These are phyloP conservation scores for Acrocalymma vagum DNA, from an alignment of 2,329 filamentous ascomycete species.

Conservation along the genomic window DNA sequence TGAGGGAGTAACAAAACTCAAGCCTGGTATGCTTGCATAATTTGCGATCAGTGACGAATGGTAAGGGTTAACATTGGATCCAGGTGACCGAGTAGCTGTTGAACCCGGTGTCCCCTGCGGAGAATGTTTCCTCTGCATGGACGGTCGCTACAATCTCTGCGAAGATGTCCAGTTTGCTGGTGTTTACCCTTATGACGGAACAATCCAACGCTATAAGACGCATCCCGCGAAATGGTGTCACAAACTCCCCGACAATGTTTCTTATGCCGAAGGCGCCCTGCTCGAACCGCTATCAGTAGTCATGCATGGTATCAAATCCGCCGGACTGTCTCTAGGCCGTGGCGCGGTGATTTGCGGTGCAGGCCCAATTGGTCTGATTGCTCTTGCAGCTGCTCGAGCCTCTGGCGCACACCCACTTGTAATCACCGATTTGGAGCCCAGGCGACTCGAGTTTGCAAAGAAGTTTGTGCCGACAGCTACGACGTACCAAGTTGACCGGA, in stretches of 20 bases:
- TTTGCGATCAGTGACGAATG: background rate
- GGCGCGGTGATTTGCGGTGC: conserved; percentile 68
- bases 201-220: conserved; percentile 68
- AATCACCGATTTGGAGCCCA: conserved; percentile 68
- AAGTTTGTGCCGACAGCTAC: conserved; percentile 63
- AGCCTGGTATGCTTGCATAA: conserved; percentile 47
- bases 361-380: conserved; percentile 71
- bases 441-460: conserved; percentile 65
- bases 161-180: conserved; percentile 69
- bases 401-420: conserved; percentile 71
- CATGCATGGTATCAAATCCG: conserved; percentile 66
- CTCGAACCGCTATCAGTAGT: conserved; percentile 72
- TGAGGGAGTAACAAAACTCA: conserved; percentile 61
- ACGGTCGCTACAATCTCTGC: conserved; percentile 71
- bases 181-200: conserved; percentile 68
- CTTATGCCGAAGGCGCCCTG: conserved; percentile 67
- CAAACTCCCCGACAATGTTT: conserved; percentile 63
- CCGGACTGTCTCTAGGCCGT: conserved; percentile 63
- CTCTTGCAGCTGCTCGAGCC: conserved; percentile 67
- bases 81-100: conserved; percentile 71
- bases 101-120: conserved; percentile 73
- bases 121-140: conserved; percentile 65
- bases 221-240: conserved; percentile 66
- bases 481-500: conserved; percentile 63
- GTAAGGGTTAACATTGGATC: background rate